Base-by-base conservation (phyloP, 2,329 filamentous ascomycete species). In the Pseudovirgaria hyperparasitica region DNA sequence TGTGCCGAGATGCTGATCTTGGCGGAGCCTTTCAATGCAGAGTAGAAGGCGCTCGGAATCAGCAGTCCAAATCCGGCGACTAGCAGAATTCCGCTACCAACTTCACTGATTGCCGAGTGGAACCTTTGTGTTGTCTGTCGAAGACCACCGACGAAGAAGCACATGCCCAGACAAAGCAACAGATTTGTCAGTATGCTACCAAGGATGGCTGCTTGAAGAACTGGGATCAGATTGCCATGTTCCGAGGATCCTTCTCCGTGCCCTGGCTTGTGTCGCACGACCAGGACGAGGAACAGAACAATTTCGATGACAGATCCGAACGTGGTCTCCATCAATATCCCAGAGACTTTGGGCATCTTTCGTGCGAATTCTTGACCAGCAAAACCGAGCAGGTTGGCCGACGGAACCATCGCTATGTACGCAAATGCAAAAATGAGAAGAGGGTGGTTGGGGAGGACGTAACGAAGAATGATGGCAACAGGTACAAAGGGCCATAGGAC, bases 131-230 rank as follows among this genome's bases (percentile, higher is more conserved):
- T 70, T 5, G 79, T 63, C 16, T 75, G 70, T 28, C 63, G 61
- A 19, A 87, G 38, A 6, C 84, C 82, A 22, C 81, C 81, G 13
- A 73, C 67, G 35, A 87, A 72, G 59, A 92, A 92, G 49, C 82
- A 90, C 27, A 76, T 45, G 0, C 84, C 84, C 15, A 92, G 55
- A 40, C 82, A 92, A 1, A 92, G 62, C 23, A 92, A 56, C 56
- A 90, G 68, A 17, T 84, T 92, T 9, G 84, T 82, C 19, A 92
- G 53, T 22, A 92, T 79, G 1, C 81, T 87, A 19, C 84, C 82
- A 1, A 92, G 58, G 29, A 92, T 86, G 15, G 84, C 82, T 28
- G 81, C 81, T 45, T 82, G 72, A 40, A 92, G 82, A 39, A 90
- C 79, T n/a, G 67, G 63, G 33, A 77, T 45, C n/a, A 57, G 56